Conservation (phyloP, 148 eudicot species). For the Cornus suecica region DNA sequence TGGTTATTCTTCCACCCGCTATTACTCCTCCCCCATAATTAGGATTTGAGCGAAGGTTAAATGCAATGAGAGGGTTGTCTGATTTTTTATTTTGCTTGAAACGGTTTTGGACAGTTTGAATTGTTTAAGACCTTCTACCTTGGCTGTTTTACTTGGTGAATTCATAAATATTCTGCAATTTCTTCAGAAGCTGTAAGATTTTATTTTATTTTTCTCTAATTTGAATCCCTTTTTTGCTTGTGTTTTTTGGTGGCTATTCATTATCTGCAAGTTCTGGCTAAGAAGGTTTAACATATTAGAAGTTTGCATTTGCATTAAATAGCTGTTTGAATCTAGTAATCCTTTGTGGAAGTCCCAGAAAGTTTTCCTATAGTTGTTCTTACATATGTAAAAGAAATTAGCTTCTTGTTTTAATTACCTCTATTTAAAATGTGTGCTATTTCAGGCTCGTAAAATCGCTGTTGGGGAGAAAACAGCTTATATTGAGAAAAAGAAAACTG, state of each 20-base stretch:
- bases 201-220: too few relatives aligned
- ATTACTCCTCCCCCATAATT: not conserved
- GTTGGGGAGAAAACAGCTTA: conserved; percentile 44
- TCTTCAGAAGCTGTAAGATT: not conserved
- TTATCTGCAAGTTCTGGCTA: not conserved
- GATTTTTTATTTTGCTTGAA: not conserved
- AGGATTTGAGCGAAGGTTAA: not conserved
- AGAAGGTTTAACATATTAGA: too few relatives aligned
- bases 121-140: not conserved
- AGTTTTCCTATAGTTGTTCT: conserved; percentile 4
- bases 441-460: conserved; percentile 33
- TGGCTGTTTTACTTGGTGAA: not conserved
- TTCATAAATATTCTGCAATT: not conserved
- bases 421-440: conserved; percentile 5
- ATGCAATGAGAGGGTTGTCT: not conserved
- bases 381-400: not conserved
- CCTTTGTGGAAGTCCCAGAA: not conserved
- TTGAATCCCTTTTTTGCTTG: too few relatives aligned
- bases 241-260: not conserved
- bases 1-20: not conserved
- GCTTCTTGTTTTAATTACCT: not conserved
- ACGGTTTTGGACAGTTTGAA: not conserved
- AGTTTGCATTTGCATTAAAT: not conserved
- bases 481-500: conserved; percentile 53
- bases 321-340: not conserved